Conservation (phyloP, 2,329 filamentous ascomycete genomes). For the Didymellaceae sp. region DNA sequence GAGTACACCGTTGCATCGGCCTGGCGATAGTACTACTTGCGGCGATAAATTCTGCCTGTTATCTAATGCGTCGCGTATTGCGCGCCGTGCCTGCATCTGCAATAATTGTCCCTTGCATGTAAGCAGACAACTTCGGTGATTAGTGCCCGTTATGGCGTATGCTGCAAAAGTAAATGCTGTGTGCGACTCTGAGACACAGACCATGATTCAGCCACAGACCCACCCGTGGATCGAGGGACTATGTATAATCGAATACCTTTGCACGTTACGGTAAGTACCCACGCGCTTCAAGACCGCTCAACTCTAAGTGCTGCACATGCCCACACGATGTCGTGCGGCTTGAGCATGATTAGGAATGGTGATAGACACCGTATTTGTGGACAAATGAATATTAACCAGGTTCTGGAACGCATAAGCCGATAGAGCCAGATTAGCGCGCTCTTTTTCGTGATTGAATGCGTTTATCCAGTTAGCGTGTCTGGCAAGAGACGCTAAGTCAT, state of each 20-base stretch:
- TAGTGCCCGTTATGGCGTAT: slow-evolving; percentile 15
- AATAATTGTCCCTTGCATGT: slow-evolving; percentile 16
- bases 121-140: slow-evolving; percentile 17
- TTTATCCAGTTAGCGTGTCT: slow-evolving; percentile 37
- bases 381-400: slow-evolving; percentile 21
- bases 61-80: background rate
- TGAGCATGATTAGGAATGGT: slow-evolving; percentile 8
- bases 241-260: too few species aligned
- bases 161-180: slow-evolving; percentile 18
- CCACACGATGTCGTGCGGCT: background rate
- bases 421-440: slow-evolving; percentile 22
- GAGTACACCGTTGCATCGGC: too few species aligned
- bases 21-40: too few species aligned
- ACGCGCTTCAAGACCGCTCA: too few species aligned
- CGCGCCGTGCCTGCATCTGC: slow-evolving; percentile 12
- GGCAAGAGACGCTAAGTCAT: slow-evolving; percentile 22
- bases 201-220: background rate
- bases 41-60: background rate
- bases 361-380: slow-evolving; percentile 7
- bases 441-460: slow-evolving; percentile 37
- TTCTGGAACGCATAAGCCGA: slow-evolving; percentile 19
- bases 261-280: too few species aligned
- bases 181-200: slow-evolving; percentile 1
- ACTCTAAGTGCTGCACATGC: background rate
- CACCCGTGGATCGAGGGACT: background rate